Conservation (phyloP, 768 basidiomycete species). For the Lactifluus echinatus region DNA sequence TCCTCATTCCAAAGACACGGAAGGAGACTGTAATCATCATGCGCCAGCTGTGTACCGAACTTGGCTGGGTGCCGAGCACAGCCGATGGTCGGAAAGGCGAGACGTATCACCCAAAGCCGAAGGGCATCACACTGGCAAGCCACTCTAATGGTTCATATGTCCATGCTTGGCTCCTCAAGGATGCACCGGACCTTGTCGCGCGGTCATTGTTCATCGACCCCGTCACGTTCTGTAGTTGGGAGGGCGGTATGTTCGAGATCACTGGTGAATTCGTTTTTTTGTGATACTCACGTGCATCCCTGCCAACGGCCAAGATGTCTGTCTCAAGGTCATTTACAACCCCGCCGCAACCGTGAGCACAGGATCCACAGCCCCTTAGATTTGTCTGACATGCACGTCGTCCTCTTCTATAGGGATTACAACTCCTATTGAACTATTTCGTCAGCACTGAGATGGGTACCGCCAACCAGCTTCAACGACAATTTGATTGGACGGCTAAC, state of each 20-base stretch:
- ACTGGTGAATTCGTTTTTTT: neutral
- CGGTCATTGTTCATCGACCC: conserved; percentile 90
- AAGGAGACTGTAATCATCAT: conserved; percentile 50
- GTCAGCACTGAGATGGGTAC: conserved; percentile 83
- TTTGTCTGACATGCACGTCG: neutral
- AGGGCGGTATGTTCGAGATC: conserved; percentile 55
- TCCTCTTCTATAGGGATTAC: conserved; percentile 47
- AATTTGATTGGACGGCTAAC: conserved; percentile 83
- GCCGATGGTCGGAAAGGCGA: conserved; percentile 22
- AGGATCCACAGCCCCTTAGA: neutral
- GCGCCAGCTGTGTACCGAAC: conserved; percentile 44
- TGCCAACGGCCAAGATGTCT: conserved; percentile 63
- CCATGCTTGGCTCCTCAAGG: conserved; percentile 88
- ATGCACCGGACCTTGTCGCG: conserved; percentile 53
- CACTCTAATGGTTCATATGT: conserved; percentile 86
- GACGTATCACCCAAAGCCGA: conserved; percentile 22
- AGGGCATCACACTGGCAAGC: conserved; percentile 69
- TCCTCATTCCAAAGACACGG: conserved; percentile 61
- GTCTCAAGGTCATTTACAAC: conserved; percentile 84
- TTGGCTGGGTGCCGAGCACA: conserved; percentile 51
- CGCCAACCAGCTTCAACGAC: conserved; percentile 72
- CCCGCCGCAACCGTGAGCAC: conserved; percentile 50
- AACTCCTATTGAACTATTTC: conserved; percentile 81
- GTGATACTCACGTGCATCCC: conserved; percentile 1
- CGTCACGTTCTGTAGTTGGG: conserved; percentile 87